Evolutionary conservation across 345 rosid genomes (phyloP), one percentile per base, ranked within the genome.

Genomic region (Sonneratia caseolaris): DNA sequence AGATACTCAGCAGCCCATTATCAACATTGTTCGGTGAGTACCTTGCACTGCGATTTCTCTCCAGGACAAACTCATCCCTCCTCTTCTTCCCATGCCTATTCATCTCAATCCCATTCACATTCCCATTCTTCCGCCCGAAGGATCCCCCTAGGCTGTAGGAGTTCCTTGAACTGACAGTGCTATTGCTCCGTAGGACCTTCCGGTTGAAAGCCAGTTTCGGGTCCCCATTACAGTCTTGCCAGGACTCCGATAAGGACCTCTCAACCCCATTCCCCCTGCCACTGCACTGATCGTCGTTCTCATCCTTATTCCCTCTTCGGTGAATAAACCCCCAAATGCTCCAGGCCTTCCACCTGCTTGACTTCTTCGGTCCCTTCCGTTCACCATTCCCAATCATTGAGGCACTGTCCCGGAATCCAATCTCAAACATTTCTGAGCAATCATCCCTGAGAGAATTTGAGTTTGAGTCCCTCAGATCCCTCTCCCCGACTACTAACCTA

Each of bases 101-200:
- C 14, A 84, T 76, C 72, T 89, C 97, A 5, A 82, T 86, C 78
- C 79, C 79, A 65, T 79, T 90, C 84, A 86, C 84, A 80, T 11
- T 67, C 16, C 70, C 70, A 37, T 68, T 68, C 79, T 68, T 81
- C 77, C 80, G 79, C 59, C 71, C 82, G 56, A 86, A 81, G 0
- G 89, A 61, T 45, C 87, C 91, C n/a, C 84, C 91, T 16, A 78
- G 77, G 76, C 74, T 78, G 21, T 79, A 76, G 0, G 97, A 85
- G 72, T 86, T 92, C 83, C 99, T 88, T 89, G 94, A 95, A 78
- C 98, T 95, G 56, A 91, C 91, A 72, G 97, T 96, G 86, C 97
- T 96, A 71, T 88, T 95, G 78, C 99, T 96, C 78, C 99, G 85
- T 72, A 84, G 66, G 68, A 92, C 68, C 88, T 85, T 96, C 1